phyloP scores from a whole-genome alignment of 2,329 filamentous ascomycete genomes.

The Cryoendolithus antarcticus region DNA sequence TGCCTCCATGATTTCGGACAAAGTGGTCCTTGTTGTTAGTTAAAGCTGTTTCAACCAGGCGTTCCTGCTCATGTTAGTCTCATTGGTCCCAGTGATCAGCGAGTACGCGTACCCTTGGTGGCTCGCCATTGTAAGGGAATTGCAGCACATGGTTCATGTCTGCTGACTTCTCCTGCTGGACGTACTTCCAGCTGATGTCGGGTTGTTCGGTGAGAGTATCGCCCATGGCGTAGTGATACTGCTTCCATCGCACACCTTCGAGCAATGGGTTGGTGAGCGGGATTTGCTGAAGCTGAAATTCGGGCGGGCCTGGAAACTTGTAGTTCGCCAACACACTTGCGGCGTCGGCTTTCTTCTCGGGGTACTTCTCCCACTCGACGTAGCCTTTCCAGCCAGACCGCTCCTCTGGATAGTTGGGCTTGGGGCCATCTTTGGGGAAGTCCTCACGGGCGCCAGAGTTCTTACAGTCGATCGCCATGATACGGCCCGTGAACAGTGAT shows the following conservation, averaged over 20 bases:
- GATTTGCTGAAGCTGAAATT: conserved; percentile 45
- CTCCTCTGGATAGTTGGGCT: conserved; percentile 28
- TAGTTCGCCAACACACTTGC: conserved; percentile 37
- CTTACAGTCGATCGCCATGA: too few relatives aligned
- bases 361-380: conserved; percentile 51
- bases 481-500: too few relatives aligned
- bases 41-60: conserved; percentile 37
- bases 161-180: conserved; percentile 44
- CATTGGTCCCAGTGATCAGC: conserved; percentile 23
- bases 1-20: conserved; percentile 51
- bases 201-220: conserved; percentile 33
- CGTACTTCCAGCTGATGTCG: conserved; percentile 43
- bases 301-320: conserved; percentile 34
- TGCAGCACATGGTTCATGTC: conserved; percentile 52
- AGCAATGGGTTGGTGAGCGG: conserved; percentile 47
- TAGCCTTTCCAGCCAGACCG: conserved; percentile 28
- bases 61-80: background rate
- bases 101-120: conserved; percentile 27
- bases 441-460: too few relatives aligned
- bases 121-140: conserved; percentile 54
- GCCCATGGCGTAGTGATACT: conserved; percentile 45
- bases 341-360: conserved; percentile 44
- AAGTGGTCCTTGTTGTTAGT: conserved; percentile 46
- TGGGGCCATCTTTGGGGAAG: too few relatives aligned
- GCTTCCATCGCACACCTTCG: conserved; percentile 44